phyloP scores from a whole-genome alignment of 225 moss, liverwort and hornwort species.

The Polytrichum formosum region DNA sequence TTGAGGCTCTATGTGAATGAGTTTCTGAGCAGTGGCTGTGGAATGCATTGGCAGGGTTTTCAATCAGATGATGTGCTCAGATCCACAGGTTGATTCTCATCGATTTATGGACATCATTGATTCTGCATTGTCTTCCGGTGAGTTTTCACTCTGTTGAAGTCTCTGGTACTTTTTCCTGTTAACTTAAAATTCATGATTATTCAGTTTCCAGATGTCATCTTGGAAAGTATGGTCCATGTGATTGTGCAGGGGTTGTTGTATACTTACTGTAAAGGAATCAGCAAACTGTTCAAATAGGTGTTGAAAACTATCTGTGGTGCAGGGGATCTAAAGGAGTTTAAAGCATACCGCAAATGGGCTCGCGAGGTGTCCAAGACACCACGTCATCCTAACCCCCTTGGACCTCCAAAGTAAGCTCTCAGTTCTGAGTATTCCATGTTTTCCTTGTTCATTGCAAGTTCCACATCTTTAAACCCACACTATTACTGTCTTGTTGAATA shows the following conservation, averaged over 20 bases:
- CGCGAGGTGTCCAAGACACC: conserved; percentile 60
- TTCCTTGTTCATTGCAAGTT: too few relatives aligned
- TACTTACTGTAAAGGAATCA: too few relatives aligned
- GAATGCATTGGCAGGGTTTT: conserved; percentile 38
- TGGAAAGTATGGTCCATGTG: too few relatives aligned
- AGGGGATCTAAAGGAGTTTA: conserved; percentile 75
- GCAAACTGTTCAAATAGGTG: too few relatives aligned
- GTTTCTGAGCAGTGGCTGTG: too few relatives aligned
- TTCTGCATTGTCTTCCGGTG: conserved; percentile 60
- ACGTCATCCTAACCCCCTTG: conserved; percentile 64
- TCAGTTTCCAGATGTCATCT: too few relatives aligned
- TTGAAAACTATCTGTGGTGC: background rate
- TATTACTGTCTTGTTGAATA: too few relatives aligned
- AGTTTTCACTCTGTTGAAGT: conserved; percentile 1
- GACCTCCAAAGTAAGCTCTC: conserved; percentile 39
- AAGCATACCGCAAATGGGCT: conserved; percentile 80
- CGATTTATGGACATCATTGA: conserved; percentile 73
- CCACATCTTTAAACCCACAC: too few relatives aligned
- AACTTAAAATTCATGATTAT: too few relatives aligned
- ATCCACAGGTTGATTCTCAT: conserved; percentile 56
- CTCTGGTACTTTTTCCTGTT: too few relatives aligned
- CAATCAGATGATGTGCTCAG: conserved; percentile 65
- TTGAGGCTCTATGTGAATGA: too few relatives aligned
- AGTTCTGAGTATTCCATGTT: conserved; percentile 9
- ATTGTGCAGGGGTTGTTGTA: too few relatives aligned